Conservation (phyloP, 2,329 filamentous ascomycete genomes). For the Pseudocercospora vitis region DNA sequence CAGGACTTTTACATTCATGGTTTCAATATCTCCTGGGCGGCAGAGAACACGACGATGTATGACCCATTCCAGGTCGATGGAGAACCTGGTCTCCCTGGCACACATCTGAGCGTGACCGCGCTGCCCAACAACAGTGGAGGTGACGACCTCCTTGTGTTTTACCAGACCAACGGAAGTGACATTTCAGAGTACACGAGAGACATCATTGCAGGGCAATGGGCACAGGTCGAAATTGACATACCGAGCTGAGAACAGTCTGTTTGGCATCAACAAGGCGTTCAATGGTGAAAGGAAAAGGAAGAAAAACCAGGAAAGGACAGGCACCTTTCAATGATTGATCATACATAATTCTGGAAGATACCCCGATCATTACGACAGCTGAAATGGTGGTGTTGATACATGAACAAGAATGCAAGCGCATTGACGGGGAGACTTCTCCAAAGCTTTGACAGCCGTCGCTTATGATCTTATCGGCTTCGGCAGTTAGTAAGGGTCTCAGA, state of each 20-base stretch:
- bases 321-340: background rate
- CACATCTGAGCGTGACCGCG: slow-evolving; percentile 43
- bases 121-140: slow-evolving; percentile 36
- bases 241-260: slow-evolving; percentile 12
- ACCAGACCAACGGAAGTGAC: slow-evolving; percentile 35
- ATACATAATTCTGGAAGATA: background rate
- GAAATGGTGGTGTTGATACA: too few species aligned
- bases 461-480: too few species aligned
- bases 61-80: slow-evolving; percentile 40
- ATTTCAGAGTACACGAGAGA: slow-evolving; percentile 35
- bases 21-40: slow-evolving; percentile 41
- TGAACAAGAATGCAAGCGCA: too few species aligned
- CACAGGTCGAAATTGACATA: slow-evolving; percentile 24
- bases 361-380: background rate
- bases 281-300: background rate
- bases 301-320: background rate
- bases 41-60: slow-evolving; percentile 42
- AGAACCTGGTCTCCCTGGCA: slow-evolving; percentile 40
- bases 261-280: slow-evolving; percentile 9
- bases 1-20: slow-evolving; percentile 40
- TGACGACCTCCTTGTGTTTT: slow-evolving; percentile 37
- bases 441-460: too few species aligned
- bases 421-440: too few species aligned
- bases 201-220: slow-evolving; percentile 35
- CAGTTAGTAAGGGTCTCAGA: too few species aligned